phyloP scores from a whole-genome alignment of 352 stramenopile genomes.

The Pythium sp. region DNA sequence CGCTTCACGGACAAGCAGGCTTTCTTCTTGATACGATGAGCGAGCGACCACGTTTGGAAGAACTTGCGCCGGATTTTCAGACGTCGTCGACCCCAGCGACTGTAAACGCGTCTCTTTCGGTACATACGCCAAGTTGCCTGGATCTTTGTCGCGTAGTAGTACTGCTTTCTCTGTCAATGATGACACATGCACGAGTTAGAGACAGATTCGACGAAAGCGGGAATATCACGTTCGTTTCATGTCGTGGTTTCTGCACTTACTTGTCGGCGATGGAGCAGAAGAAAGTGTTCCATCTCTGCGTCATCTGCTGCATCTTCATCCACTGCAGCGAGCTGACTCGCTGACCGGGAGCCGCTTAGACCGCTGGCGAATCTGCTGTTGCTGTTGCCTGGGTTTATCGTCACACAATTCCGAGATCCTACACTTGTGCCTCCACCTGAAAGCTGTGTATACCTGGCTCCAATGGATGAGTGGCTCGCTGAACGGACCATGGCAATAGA shows the following conservation, averaged over 20 bases:
- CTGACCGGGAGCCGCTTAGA: slow-evolving; percentile 12
- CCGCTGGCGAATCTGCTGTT: slow-evolving; percentile 16
- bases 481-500: slow-evolving; percentile 3
- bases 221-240: slow-evolving; percentile 11
- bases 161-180: slow-evolving; percentile 22
- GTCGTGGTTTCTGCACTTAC: slow-evolving; percentile 14
- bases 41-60: slow-evolving; percentile 53
- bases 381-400: not conserved
- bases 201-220: slow-evolving; percentile 13
- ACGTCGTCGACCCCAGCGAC: slow-evolving; percentile 40
- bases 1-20: slow-evolving; percentile 32
- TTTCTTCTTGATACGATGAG: slow-evolving; percentile 32
- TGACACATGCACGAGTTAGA: not conserved
- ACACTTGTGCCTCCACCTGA: not conserved
- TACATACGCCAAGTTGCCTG: slow-evolving; percentile 65
- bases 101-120: slow-evolving; percentile 31
- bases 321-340: slow-evolving; percentile 7
- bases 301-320: slow-evolving; percentile 20
- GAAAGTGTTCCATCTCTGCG: slow-evolving; percentile 31
- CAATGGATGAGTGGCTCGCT: slow-evolving; percentile 8
- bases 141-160: slow-evolving; percentile 30
- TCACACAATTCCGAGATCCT: not conserved
- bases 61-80: slow-evolving; percentile 26
- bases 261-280: slow-evolving; percentile 22
- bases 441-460: not conserved